Conservation (phyloP, 257 asterid species). For the Osmanthus fragrans region DNA sequence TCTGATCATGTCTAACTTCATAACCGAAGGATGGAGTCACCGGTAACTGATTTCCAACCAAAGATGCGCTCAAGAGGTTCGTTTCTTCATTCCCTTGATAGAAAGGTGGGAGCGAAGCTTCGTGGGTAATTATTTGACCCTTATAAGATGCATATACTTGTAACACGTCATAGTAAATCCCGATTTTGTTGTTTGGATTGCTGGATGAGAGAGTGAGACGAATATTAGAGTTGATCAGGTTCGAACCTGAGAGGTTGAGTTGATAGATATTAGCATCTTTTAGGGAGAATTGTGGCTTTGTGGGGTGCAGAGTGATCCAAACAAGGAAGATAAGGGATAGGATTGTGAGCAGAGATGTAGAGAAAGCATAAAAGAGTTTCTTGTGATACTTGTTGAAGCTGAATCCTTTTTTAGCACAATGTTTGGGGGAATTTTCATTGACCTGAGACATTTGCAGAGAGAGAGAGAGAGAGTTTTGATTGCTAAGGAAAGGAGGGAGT, state of each 20-base stretch:
- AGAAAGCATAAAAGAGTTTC: conserved; percentile 43
- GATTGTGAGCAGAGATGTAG: conserved; percentile 60
- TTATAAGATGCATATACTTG: conserved; percentile 69
- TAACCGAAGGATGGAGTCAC: conserved; percentile 70
- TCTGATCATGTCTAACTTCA: conserved; percentile 61
- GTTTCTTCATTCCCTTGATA: conserved; percentile 73
- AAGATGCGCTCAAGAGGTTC: conserved; percentile 54
- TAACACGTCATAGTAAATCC: conserved; percentile 71
- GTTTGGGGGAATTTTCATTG: conserved; percentile 72
- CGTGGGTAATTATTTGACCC: conserved; percentile 64
- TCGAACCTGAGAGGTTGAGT: conserved; percentile 61
- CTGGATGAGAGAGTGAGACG: conserved; percentile 63
- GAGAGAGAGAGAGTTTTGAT: conserved; percentile 19
- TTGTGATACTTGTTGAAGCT: conserved; percentile 45
- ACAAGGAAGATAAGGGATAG: conserved; percentile 64
- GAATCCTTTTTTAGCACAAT: conserved; percentile 62
- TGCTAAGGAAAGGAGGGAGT: conserved; percentile 23
- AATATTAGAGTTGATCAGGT: conserved; percentile 76
- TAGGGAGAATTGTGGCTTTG: conserved; percentile 71
- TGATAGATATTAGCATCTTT: conserved; percentile 61
- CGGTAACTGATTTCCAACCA: conserved; percentile 59
- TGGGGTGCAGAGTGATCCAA: conserved; percentile 74
- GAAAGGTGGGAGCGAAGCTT: conserved; percentile 61
- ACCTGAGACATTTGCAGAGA: conserved; percentile 64
- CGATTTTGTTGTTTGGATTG: conserved; percentile 79